Conservation (phyloP, 1,139 yeast species). For the Blastobotrys serpentis region DNA sequence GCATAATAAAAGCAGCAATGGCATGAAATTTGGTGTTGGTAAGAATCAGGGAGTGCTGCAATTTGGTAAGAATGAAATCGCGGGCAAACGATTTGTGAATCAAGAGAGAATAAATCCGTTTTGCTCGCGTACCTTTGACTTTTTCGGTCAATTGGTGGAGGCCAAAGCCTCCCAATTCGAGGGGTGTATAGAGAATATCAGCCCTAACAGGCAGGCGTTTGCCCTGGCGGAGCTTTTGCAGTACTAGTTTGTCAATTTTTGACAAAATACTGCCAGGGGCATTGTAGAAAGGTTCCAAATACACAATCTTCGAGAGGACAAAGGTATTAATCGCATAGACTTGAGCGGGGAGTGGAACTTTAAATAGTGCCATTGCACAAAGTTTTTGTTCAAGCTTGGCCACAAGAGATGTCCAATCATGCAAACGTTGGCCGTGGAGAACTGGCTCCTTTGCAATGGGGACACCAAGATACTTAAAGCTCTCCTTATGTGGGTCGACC, state of each 20-base stretch:
- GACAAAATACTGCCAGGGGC: not conserved
- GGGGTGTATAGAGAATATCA: not conserved
- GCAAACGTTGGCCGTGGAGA: not conserved
- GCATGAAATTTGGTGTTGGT: no score
- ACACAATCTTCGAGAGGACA: conserved; percentile 5
- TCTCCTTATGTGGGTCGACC: not conserved
- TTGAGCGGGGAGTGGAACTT: not conserved
- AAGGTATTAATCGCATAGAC: conserved; percentile 2
- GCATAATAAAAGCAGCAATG: no score
- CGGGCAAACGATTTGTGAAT: not conserved
- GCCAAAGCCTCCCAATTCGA: not conserved
- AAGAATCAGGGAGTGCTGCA: no score
- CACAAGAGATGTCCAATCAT: not conserved
- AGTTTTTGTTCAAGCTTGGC: not conserved
- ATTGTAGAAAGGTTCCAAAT: not conserved
- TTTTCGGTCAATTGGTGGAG: not conserved
- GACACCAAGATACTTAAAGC: not conserved
- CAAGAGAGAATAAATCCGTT: not conserved
- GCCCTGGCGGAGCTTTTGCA: not conserved
- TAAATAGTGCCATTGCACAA: not conserved
- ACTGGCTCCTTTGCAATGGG: not conserved
- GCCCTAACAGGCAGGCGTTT: not conserved
- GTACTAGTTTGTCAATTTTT: not conserved
- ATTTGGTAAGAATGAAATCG: not conserved
- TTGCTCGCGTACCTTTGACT: not conserved